Evolutionary conservation across 352 stramenopile species (phyloP), one percentile per base, ranked within the genome.

Genomic region (Phytophthora palmivora): DNA sequence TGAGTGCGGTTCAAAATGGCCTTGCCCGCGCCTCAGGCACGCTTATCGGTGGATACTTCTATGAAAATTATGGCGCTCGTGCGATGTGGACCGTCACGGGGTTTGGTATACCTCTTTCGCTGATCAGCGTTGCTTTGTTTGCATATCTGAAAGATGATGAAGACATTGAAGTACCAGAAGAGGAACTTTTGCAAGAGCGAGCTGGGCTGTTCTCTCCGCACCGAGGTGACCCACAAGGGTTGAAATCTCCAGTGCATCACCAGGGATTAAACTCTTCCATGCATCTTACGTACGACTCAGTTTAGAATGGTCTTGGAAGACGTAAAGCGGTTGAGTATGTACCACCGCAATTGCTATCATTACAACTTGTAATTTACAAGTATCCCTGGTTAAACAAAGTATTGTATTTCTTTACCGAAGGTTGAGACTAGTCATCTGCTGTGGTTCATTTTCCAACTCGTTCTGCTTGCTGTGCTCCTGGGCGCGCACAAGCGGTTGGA

Each of bases 1-100:
- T 93, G 33, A 91, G 84, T 32, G 80, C 78, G 7, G 71, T 89
- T 50, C 82, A 92, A 63, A 89, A 88, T 52, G 84, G 84, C 2
- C 46, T 91, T 6, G 84, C 77, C 2, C 70, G 80, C 33, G 76
- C 76, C 7, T 72, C 72, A 2, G 84, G 80, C 14, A 92, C 82
- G 44, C 64, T 93, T 12, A 65, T 91, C 15, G 82, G 84, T 4
- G 84, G 84, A 28, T 89, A 88, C 63, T 83, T 92, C 24, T 93
- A 91, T 73, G 67, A 93, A 47, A 69, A 84, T 52, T 87, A 87
- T 49, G 81, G 72, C 16, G 76, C 79, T 15, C 66, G 66, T n/a
- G 75, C 58, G 8, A 89, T 93, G 80, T 93, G 84, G 82, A 62
- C 75, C 16, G 61, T 84, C 37, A 81, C 79, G 8, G 82, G 84